Evolutionary conservation across 805 yeast genomes (phyloP).

Genomic region (Candida lessepsii): DNA sequence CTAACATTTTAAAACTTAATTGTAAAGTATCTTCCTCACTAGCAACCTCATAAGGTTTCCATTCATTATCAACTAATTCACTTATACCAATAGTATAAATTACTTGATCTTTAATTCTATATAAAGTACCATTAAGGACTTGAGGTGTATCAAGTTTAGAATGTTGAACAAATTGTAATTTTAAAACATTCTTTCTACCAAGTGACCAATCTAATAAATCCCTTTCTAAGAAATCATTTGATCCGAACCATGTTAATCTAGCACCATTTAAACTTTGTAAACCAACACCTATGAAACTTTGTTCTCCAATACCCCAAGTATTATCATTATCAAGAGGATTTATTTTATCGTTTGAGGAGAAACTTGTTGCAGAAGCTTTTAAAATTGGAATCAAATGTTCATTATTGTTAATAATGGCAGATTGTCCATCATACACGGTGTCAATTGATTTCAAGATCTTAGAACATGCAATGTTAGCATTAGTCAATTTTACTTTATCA

Average conservation of each 20-base stretch:
- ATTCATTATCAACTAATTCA: slow-evolving; percentile 46
- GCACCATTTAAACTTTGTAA: slow-evolving; percentile 80
- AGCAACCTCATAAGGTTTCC: slow-evolving; percentile 61
- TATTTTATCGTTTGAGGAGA: slow-evolving; percentile 47
- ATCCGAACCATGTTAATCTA: slow-evolving; percentile 81
- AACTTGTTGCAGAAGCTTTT: slow-evolving; percentile 63
- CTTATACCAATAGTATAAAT: slow-evolving; percentile 52
- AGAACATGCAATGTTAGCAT: slow-evolving; percentile 25
- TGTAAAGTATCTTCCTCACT: slow-evolving; percentile 59
- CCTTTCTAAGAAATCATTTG: slow-evolving; percentile 47
- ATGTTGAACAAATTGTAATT: slow-evolving; percentile 54
- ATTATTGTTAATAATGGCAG: slow-evolving; percentile 69
- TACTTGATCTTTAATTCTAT: slow-evolving; percentile 75
- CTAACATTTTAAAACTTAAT: slow-evolving; percentile 83
- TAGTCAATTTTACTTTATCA: slow-evolving; percentile 28
- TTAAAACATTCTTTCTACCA: slow-evolving; percentile 64
- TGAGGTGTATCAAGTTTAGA: slow-evolving; percentile 48
- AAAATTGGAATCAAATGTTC: slow-evolving; percentile 70
- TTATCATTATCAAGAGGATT: slow-evolving; percentile 41
- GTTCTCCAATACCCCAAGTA: slow-evolving; percentile 79
- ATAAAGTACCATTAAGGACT: slow-evolving; percentile 39
- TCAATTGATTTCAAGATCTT: slow-evolving; percentile 19
- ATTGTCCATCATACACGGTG: slow-evolving; percentile 47
- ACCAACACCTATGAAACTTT: slow-evolving; percentile 71
- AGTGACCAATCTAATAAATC: slow-evolving; percentile 63